Evolutionary conservation across 2,329 filamentous ascomycete species (phyloP).

Genomic region (Pezicula rhizophila): DNA sequence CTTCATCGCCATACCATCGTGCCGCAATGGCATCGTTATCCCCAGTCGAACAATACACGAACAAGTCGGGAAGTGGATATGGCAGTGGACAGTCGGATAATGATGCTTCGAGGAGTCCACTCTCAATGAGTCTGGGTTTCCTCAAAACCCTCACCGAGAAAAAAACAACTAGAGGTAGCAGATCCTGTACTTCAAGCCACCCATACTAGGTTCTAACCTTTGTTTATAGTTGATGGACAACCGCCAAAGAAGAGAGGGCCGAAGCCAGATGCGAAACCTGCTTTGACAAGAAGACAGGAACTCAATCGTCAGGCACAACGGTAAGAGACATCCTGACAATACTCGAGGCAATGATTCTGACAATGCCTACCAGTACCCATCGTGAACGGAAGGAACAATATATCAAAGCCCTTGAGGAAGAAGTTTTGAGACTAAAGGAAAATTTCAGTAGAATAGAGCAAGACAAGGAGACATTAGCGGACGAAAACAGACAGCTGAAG

Average conservation of each 20-base stretch:
- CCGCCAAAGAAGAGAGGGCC: slow-evolving; percentile 84
- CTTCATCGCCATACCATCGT: slow-evolving; percentile 4
- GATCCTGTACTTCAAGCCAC: background rate
- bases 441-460: slow-evolving; percentile 67
- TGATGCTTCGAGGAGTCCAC: slow-evolving; percentile 22
- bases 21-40: slow-evolving; percentile 21
- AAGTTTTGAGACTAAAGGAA: slow-evolving; percentile 84
- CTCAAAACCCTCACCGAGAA: slow-evolving; percentile 67
- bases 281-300: slow-evolving; percentile 85
- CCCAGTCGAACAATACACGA: slow-evolving; percentile 22
- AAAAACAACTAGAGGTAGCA: slow-evolving; percentile 67
- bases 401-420: slow-evolving; percentile 87
- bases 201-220: slow-evolving; percentile 5
- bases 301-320: slow-evolving; percentile 93
- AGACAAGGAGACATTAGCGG: slow-evolving; percentile 68
- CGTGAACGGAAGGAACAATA: slow-evolving; percentile 95
- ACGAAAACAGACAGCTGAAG: slow-evolving; percentile 75
- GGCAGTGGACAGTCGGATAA: slow-evolving; percentile 25
- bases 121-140: slow-evolving; percentile 49
- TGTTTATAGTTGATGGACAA: slow-evolving; percentile 60
- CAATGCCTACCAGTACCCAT: slow-evolving; percentile 64
- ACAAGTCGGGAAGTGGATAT: slow-evolving; percentile 23
- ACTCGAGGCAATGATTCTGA: background rate
- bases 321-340: slow-evolving; percentile 40
- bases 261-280: slow-evolving; percentile 94